phyloP scores from a whole-genome alignment of 2,329 filamentous ascomycete genomes.

The Cadophora sp. region DNA sequence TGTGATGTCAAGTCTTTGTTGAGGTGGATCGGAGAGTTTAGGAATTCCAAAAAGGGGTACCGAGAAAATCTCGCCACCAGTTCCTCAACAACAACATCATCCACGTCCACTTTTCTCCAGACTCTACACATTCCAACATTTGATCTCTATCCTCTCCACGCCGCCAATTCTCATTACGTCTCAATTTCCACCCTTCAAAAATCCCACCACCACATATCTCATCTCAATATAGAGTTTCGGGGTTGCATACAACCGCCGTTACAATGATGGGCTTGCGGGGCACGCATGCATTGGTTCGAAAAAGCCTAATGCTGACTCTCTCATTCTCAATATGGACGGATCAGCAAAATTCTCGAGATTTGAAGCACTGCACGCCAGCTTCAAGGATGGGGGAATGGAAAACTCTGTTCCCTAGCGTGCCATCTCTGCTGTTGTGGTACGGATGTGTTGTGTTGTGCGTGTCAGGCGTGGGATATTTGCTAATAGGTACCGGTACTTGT shows the following conservation, averaged over 20 bases:
- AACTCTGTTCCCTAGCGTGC: constrained; percentile 4
- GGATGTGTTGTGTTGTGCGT: background rate
- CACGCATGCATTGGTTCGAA: background rate
- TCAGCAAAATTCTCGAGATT: background rate
- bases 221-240: background rate
- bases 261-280: background rate
- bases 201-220: background rate
- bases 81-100: constrained; percentile 12
- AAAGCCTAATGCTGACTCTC: background rate
- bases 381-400: constrained; percentile 5
- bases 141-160: background rate
- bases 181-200: background rate
- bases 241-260: background rate
- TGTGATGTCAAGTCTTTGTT: background rate
- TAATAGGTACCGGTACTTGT: constrained; percentile 11
- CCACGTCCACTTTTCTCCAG: background rate
- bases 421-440: background rate
- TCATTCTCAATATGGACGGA: background rate
- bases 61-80: constrained; percentile 12
- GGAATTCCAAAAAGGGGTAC: background rate
- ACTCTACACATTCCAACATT: background rate
- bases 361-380: background rate
- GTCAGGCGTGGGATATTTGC: constrained; percentile 15
- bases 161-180: constrained; percentile 14
- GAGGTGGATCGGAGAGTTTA: background rate